Conservation (phyloP, 1,284 basidiomycete genomes). For the Flammula alnicola region DNA sequence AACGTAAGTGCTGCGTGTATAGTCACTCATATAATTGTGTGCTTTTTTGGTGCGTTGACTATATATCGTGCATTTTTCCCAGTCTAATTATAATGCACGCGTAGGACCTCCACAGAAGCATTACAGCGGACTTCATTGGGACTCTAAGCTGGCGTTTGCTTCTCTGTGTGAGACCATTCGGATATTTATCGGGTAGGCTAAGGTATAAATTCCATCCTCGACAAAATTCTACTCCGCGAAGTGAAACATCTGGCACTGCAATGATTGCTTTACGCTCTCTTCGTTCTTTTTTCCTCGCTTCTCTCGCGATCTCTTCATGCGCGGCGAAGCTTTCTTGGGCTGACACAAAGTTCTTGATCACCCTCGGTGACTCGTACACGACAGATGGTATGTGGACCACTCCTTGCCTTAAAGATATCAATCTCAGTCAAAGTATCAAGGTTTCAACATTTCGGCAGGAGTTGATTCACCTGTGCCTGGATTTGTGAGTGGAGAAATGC, state of each 20-base stretch:
- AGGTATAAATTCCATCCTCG: neutral
- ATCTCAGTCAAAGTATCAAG: slow-evolving; percentile 26
- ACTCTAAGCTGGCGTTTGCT: slow-evolving; percentile 5
- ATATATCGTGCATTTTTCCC: no score
- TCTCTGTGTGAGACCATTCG: slow-evolving; percentile 17
- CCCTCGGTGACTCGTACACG: slow-evolving; percentile 61
- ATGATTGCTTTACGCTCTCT: slow-evolving; percentile 12
- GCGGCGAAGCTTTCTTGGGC: slow-evolving; percentile 45
- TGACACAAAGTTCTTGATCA: slow-evolving; percentile 51
- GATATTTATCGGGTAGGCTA: slow-evolving; percentile 14
- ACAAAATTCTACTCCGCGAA: neutral
- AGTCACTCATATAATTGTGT: neutral
- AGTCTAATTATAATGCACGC: slow-evolving; percentile 8
- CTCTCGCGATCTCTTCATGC: slow-evolving; percentile 8
- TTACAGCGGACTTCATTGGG: slow-evolving; percentile 13
- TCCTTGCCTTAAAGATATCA: neutral
- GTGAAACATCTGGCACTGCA: neutral
- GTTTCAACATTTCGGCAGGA: slow-evolving; percentile 64
- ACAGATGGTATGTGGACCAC: slow-evolving; percentile 35
- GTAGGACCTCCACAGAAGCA: slow-evolving; percentile 12
- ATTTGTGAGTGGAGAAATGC: slow-evolving; percentile 47
- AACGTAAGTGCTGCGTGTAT: neutral
- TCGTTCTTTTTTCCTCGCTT: slow-evolving; percentile 11
- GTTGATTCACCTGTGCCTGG: slow-evolving; percentile 57
- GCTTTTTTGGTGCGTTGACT: slow-evolving; percentile 2